phyloP scores from a whole-genome alignment of 805 yeast genomes.

The Wickerhamiella nectarea region DNA sequence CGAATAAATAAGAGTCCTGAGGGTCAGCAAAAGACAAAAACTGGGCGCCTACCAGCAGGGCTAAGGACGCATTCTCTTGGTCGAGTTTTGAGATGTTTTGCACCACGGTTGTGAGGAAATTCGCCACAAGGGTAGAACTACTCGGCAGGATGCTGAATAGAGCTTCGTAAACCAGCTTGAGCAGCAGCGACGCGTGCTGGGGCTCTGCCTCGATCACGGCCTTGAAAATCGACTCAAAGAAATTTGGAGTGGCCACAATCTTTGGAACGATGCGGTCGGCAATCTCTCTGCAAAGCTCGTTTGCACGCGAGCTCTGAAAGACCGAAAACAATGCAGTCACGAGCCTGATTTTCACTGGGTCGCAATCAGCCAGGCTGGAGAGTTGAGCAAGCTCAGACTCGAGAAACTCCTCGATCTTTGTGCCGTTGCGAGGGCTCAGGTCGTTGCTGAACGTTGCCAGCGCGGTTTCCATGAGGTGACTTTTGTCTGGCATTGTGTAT shows the following conservation, averaged over 20 bases:
- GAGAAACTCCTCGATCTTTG: conserved; percentile 15
- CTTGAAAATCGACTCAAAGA: conserved; percentile 15
- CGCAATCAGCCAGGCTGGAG: background rate
- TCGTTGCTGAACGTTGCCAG: background rate
- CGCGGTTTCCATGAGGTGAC: background rate
- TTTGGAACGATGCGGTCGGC: conserved; percentile 12
- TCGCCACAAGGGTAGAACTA: conserved; percentile 14
- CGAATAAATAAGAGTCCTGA: conserved; percentile 7
- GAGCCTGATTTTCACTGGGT: conserved; percentile 1
- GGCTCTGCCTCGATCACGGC: conserved; percentile 1
- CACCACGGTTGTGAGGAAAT: conserved; percentile 12
- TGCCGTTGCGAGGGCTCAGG: conserved; percentile 10
- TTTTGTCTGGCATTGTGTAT: no score
- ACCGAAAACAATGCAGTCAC: conserved; percentile 4
- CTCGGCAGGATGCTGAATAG: conserved; percentile 18
- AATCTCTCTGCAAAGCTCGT: background rate
- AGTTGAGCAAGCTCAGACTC: conserved; percentile 11
- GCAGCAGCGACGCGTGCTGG: conserved; percentile 11
- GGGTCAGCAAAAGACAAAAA: conserved; percentile 19
- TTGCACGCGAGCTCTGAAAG: background rate
- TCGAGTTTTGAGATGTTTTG: background rate
- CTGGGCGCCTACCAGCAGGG: conserved; percentile 16
- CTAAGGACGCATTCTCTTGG: conserved; percentile 10
- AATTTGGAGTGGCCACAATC: conserved; percentile 11
- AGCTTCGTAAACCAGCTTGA: conserved; percentile 16